phyloP scores from a whole-genome alignment of 2,329 filamentous ascomycete species.

The Fusarium phyllophilum region DNA sequence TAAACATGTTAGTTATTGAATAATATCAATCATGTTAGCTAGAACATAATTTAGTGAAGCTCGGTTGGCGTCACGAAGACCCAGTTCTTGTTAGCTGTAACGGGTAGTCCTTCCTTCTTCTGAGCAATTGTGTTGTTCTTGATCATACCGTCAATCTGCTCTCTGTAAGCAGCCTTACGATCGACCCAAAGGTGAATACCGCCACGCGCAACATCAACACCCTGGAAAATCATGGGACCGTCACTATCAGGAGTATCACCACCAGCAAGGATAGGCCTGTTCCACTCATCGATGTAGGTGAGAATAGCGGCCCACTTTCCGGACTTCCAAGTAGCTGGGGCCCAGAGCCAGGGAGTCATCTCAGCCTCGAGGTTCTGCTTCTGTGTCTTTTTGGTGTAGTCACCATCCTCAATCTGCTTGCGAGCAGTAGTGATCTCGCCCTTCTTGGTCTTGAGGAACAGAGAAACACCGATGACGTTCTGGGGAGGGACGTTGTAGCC shows the following conservation, averaged over 20 bases:
- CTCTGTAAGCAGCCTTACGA: conserved; percentile 49
- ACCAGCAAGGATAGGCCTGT: conserved; percentile 53
- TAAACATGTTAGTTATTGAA: not conserved
- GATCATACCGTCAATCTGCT: conserved; percentile 53
- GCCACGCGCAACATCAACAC: conserved; percentile 53
- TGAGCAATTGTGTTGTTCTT: conserved; percentile 48
- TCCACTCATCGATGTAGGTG: conserved; percentile 56
- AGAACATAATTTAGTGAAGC: conserved; percentile 38
- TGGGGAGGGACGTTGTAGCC: conserved; percentile 57
- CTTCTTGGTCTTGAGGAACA: conserved; percentile 48
- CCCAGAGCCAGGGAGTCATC: conserved; percentile 55
- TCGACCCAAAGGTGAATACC: conserved; percentile 57
- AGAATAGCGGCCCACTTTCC: conserved; percentile 58
- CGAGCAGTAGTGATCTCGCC: conserved; percentile 50
- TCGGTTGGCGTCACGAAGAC: conserved; percentile 54
- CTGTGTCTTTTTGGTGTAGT: conserved; percentile 45
- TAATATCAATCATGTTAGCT: not conserved
- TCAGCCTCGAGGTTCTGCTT: conserved; percentile 52
- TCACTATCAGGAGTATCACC: conserved; percentile 58
- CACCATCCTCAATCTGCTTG: conserved; percentile 52
- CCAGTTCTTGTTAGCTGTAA: conserved; percentile 59
- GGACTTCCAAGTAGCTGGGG: conserved; percentile 55
- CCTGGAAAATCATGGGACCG: conserved; percentile 57
- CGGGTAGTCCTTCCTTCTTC: conserved; percentile 48
- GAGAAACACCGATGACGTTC: conserved; percentile 56